Evolutionary conservation across 1,284 basidiomycete species (phyloP), one percentile per base, ranked within the genome.

Genomic region (Sphaerobolus stellatus): DNA sequence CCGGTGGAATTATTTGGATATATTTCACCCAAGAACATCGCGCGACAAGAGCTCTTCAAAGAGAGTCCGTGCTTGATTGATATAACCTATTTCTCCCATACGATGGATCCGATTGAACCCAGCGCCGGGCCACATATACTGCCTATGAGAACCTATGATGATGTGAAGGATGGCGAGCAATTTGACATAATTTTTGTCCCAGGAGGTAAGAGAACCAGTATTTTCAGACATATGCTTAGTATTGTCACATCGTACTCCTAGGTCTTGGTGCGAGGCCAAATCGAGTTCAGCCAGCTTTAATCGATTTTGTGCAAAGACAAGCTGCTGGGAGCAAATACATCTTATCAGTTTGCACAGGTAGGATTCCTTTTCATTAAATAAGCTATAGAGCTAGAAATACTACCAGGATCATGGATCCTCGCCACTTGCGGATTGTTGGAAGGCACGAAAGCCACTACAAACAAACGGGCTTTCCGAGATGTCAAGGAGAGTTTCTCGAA

Each of bases 1-100:
- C 64, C 68, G 7, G 52, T 69, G n/a, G 68, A 71, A 43, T 50
- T 71, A 7, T 57, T 71, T 22, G 64, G 66, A 36, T 61, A 63
- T 20, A 48, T 71, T 13, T 62, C 61, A 13, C 60, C 64, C 29
- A 60, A 66, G 33, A 62, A 61, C 46, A 24, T 5, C 2, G 5
- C 18, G 16, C n/a, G 16, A 28, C 7, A 11, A 28, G 25, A 47
- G 22, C 56, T 61, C 7, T 59, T 61, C 2, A 45, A 52, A 22
- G 31, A 13, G 18, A 45, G 41, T 29, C 51, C 29, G 22, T 52
- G 59, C 45, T 55, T 45, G 31, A 59, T 65, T 18, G 50, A 59
- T 22, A 47, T 59, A 9, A 60, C 58, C 28, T 66, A 61, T 50
- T 52, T 66, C 41, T 62, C 61, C 9, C 59, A 64, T 41, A 56